These are phyloP conservation scores for Coniochaeta pulveracea DNA, from an alignment of 2,329 filamentous ascomycete genomes.

Conservation along the genomic window DNA sequence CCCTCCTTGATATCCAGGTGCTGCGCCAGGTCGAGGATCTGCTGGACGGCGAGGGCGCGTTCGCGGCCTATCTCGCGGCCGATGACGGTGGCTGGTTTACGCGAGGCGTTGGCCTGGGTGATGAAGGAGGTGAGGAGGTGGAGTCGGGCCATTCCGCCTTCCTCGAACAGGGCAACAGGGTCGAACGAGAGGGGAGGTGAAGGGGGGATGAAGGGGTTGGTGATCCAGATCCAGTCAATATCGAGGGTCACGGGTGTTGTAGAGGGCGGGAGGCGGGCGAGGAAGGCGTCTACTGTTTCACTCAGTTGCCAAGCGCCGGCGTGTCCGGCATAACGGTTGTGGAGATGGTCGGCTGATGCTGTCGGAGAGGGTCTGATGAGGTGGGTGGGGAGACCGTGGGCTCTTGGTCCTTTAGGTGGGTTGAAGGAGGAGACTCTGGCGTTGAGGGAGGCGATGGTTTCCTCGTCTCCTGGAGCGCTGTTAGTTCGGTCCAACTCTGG, in stretches of 20 bases:
- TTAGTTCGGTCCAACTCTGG: background rate
- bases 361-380: slow-evolving; percentile 1
- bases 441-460: slow-evolving; percentile 34
- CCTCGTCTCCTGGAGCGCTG: slow-evolving; percentile 38
- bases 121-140: slow-evolving; percentile 35
- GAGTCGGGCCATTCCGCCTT: slow-evolving; percentile 40
- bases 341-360: slow-evolving; percentile 18
- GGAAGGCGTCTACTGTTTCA: slow-evolving; percentile 33
- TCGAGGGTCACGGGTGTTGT: slow-evolving; percentile 35
- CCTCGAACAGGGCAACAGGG: slow-evolving; percentile 34
- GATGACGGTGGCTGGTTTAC: slow-evolving; percentile 21
- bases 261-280: slow-evolving; percentile 56
- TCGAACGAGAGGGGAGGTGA: slow-evolving; percentile 28
- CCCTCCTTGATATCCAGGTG: slow-evolving; percentile 48
- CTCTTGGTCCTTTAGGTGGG: slow-evolving; percentile 17
- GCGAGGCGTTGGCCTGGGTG: slow-evolving; percentile 27
- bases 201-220: slow-evolving; percentile 45
- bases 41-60: slow-evolving; percentile 33
- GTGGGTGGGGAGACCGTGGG: slow-evolving; percentile 5
- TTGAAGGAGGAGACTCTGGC: slow-evolving; percentile 39
- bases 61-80: slow-evolving; percentile 37
- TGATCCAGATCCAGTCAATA: slow-evolving; percentile 62
- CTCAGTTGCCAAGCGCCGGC: slow-evolving; percentile 43
- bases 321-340: slow-evolving; percentile 48
- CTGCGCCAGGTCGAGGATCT: slow-evolving; percentile 51